Conservation (phyloP, 192 early-diverging fungal genomes). For the Endogone sp. region DNA sequence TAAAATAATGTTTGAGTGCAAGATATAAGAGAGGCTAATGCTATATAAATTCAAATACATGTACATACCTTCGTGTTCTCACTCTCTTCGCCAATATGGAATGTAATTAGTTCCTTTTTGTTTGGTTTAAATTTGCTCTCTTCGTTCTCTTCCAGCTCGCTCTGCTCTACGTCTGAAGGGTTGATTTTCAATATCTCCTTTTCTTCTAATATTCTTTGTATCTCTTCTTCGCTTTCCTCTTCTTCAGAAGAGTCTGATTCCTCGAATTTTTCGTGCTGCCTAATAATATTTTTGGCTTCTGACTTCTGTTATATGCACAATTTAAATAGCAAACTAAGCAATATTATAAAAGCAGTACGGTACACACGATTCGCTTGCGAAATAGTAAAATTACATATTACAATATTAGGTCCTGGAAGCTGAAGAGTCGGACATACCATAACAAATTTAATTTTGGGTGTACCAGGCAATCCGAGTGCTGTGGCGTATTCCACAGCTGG, state of each 20-base stretch:
- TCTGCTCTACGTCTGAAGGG: constrained; percentile 23
- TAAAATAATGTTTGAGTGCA: neutral
- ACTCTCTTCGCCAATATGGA: too few relatives aligned
- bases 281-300: constrained; percentile 67
- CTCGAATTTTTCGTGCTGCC: constrained; percentile 44
- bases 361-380: neutral
- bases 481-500: constrained; percentile 87
- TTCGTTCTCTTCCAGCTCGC: constrained; percentile 30
- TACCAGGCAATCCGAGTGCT: constrained; percentile 89
- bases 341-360: neutral
- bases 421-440: too few relatives aligned
- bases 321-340: neutral
- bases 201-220: constrained; percentile 23
- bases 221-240: constrained; percentile 25
- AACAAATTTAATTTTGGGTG: constrained; percentile 93
- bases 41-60: too few relatives aligned
- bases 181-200: constrained; percentile 24
- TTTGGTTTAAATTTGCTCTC: neutral
- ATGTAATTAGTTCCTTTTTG: neutral
- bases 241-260: constrained; percentile 29
- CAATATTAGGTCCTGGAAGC: too few relatives aligned
- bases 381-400: constrained; percentile 12
- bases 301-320: constrained; percentile 30
- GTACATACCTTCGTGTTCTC: too few relatives aligned
- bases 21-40: neutral